phyloP scores from a whole-genome alignment of 2,329 filamentous ascomycete species.

The Didymella segeticola region DNA sequence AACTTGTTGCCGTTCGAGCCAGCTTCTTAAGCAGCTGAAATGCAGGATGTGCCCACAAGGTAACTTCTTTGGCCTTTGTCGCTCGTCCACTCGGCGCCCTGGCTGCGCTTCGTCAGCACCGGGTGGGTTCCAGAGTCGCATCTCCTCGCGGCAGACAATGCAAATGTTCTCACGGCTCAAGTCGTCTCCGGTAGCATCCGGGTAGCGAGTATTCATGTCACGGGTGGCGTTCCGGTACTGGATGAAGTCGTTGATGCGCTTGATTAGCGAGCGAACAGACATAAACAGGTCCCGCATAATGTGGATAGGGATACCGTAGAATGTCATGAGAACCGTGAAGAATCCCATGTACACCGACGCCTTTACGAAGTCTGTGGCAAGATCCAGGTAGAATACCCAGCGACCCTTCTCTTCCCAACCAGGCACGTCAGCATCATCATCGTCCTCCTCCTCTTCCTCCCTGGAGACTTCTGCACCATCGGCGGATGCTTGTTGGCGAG shows the following conservation, averaged over 20 bases:
- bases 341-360: constrained; percentile 88
- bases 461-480: constrained; percentile 48
- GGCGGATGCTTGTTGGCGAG: constrained; percentile 65
- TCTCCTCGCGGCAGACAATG: constrained; percentile 96
- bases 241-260: constrained; percentile 85
- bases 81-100: constrained; percentile 69
- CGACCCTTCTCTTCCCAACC: constrained; percentile 97
- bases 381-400: constrained; percentile 87
- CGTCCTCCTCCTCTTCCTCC: constrained; percentile 75
- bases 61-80: constrained; percentile 89
- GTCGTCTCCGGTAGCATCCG: constrained; percentile 88
- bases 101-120: constrained; percentile 48
- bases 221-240: constrained; percentile 89
- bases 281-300: constrained; percentile 96
- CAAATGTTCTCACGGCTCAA: constrained; percentile 88
- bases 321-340: constrained; percentile 89
- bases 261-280: constrained; percentile 89
- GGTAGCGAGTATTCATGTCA: constrained; percentile 91
- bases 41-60: constrained; percentile 96
- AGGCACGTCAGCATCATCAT: constrained; percentile 92
- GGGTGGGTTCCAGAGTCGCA: constrained; percentile 77
- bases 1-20: constrained; percentile 96
- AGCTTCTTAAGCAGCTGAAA: constrained; percentile 92
- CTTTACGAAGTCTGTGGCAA: constrained; percentile 88
- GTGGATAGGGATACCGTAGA: constrained; percentile 95